These are phyloP conservation scores for Wickerhamiella lipophila DNA, from an alignment of 805 yeast genomes.

Conservation along the genomic window DNA sequence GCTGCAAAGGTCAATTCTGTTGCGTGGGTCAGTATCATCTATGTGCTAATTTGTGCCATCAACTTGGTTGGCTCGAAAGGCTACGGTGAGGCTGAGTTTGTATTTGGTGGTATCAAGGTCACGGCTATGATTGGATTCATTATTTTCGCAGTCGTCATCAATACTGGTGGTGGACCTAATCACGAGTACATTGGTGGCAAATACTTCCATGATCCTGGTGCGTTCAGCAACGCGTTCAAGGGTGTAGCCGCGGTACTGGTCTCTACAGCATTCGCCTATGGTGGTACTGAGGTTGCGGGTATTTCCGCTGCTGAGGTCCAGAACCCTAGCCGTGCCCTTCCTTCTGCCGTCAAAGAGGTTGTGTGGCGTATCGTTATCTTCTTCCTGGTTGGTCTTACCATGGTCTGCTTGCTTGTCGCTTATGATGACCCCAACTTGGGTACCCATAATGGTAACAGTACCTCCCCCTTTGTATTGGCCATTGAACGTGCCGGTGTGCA, in stretches of 20 bases:
- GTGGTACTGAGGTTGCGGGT: constrained; percentile 62
- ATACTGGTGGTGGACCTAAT: constrained; percentile 45
- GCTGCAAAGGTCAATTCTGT: constrained; percentile 34
- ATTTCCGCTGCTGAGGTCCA: constrained; percentile 65
- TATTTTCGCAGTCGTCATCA: constrained; percentile 40
- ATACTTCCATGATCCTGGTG: constrained; percentile 58
- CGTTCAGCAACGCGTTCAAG: constrained; percentile 38
- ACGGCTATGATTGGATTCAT: constrained; percentile 47
- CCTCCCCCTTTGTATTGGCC: constrained; percentile 66
- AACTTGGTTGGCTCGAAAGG: constrained; percentile 45
- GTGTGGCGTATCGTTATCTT: constrained; percentile 70
- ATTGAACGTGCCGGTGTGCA: constrained; percentile 50
- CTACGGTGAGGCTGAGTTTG: constrained; percentile 55
- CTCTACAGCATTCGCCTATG: constrained; percentile 59
- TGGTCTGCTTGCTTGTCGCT: constrained; percentile 63
- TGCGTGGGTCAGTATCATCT: constrained; percentile 44
- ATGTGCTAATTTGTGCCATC: constrained; percentile 36
- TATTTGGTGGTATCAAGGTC: constrained; percentile 45
- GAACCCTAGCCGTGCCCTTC: constrained; percentile 54
- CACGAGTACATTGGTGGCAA: constrained; percentile 64
- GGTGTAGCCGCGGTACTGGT: constrained; percentile 37
- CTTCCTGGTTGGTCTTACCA: constrained; percentile 46
- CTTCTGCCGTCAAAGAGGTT: constrained; percentile 66
- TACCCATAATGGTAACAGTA: constrained; percentile 42
- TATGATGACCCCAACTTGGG: constrained; percentile 40